Conservation (phyloP, 352 stramenopile species). For the Pythium rishiriense region DNA sequence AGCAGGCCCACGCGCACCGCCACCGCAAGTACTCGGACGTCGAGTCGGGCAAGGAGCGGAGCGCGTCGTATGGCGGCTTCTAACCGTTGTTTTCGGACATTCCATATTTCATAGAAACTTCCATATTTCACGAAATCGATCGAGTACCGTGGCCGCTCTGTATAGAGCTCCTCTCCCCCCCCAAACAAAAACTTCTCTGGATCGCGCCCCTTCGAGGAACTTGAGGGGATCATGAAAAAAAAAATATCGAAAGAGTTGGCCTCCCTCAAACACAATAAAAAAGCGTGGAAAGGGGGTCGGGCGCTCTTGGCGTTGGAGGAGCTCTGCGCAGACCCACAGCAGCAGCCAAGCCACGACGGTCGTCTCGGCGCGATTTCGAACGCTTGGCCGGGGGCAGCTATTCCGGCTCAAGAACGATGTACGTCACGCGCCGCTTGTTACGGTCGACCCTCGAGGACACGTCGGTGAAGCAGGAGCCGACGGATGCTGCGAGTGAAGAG, state of each 20-base stretch:
- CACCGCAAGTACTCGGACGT: constrained; percentile 20
- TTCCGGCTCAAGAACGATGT: constrained; percentile 33
- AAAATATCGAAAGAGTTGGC: constrained; percentile 23
- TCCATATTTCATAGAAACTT: constrained; percentile 14
- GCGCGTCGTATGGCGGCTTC: constrained; percentile 21
- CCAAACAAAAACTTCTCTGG: constrained; percentile 8
- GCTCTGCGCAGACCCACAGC: too few relatives aligned
- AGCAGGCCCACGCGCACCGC: constrained; percentile 29
- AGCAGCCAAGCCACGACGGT: too few relatives aligned
- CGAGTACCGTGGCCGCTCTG: background rate
- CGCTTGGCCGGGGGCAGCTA: background rate
- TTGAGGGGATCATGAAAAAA: too few relatives aligned
- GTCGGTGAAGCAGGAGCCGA: constrained; percentile 4
- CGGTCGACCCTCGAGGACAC: constrained; percentile 51
- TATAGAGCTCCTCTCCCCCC: background rate
- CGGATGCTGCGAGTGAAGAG: background rate
- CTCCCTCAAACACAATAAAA: too few relatives aligned
- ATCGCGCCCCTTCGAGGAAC: constrained; percentile 21
- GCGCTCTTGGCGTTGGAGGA: too few relatives aligned
- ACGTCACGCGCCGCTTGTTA: constrained; percentile 61
- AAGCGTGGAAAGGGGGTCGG: constrained; percentile 7
- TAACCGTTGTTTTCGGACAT: constrained; percentile 5
- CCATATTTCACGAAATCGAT: constrained; percentile 11
- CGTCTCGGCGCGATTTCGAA: background rate
- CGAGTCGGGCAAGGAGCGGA: constrained; percentile 19